Evolutionary conservation across 2,329 filamentous ascomycete genomes (phyloP), one percentile per base, ranked within the genome.

Genomic region (Ceratocystis cubensis): DNA sequence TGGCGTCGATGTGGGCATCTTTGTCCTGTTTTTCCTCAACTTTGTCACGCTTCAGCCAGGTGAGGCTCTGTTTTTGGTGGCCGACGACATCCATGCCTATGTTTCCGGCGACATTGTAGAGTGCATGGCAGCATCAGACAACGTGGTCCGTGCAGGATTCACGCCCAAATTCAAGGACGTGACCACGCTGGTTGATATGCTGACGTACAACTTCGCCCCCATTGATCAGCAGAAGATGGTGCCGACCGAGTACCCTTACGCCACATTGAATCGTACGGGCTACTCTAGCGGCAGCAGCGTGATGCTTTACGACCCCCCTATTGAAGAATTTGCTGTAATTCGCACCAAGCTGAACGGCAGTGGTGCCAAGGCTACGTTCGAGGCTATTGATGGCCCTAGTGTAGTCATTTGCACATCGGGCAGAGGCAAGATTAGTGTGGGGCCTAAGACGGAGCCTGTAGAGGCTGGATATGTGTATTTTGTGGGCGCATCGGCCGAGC

Each of bases 141-240:
- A 99, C 71, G 94, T 99, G 45, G 92, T 99, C 64, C 91, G 94
- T 66, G 94, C 94, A 0, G 94, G 94, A 56, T 94, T 99, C 76
- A 99, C 94, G 0, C 94, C 94, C 66, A 99, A 99, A 75, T 99
- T 96, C 82, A 96, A 97, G 78, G 94, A 99, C 71, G 90, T 97
- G 25, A 78, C 86, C 65, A 97, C 91, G 0, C 81, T 99, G 10
- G 91, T 93, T 44, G 82, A 85, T 69, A 96, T 96, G 87, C 79
- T 99, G 70, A 99, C 94, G 0, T 99, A 99, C 79, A 89, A 87
- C 71, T 96, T 95, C 73, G 92, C 94, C 0, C 93, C 94, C 1
- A 96, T 96, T 70, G 87, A 89, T 69, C 87, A 96, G 77, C 94
- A 99, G 75, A 96, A 96, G 79, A 95, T 99, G 87, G 74, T 81